These are phyloP conservation scores for Trichoderma sp. DNA, from an alignment of 2,329 filamentous ascomycete genomes.

Conservation along the genomic window DNA sequence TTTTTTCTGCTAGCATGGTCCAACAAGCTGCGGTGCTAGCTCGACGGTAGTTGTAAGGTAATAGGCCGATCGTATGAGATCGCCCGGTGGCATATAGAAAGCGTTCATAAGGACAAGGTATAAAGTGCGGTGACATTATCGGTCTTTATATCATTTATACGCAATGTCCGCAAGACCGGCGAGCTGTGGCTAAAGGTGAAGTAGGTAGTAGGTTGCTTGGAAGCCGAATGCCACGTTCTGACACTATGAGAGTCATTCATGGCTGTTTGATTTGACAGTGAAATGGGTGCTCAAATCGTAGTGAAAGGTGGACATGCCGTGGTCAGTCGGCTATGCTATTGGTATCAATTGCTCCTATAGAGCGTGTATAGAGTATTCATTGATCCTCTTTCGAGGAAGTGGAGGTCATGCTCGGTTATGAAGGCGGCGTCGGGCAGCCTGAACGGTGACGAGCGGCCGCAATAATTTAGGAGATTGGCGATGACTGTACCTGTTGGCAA, in stretches of 20 bases:
- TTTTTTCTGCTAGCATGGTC: conserved; percentile 47
- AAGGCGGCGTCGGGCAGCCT: neutral
- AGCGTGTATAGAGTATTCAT: neutral
- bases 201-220: no score
- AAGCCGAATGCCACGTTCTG: no score
- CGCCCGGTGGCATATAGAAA: conserved; percentile 44
- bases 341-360: neutral
- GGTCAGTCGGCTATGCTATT: neutral
- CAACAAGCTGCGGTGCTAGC: conserved; percentile 37
- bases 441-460: conserved; percentile 34
- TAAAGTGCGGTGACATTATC: conserved; percentile 61
- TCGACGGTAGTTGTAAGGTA: conserved; percentile 34
- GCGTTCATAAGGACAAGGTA: conserved; percentile 59
- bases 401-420: neutral
- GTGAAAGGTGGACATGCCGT: neutral
- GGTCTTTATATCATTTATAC: conserved; percentile 53
- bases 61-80: no score
- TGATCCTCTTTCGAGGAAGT: neutral
- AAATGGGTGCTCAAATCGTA: neutral
- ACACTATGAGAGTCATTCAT: no score
- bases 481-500: conserved; percentile 70
- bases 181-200: no score
- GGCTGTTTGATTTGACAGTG: no score
- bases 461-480: conserved; percentile 65
- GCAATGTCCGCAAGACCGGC: no score